Conservation (phyloP, 2,329 filamentous ascomycete species). For the Madurella mycetomatis region DNA sequence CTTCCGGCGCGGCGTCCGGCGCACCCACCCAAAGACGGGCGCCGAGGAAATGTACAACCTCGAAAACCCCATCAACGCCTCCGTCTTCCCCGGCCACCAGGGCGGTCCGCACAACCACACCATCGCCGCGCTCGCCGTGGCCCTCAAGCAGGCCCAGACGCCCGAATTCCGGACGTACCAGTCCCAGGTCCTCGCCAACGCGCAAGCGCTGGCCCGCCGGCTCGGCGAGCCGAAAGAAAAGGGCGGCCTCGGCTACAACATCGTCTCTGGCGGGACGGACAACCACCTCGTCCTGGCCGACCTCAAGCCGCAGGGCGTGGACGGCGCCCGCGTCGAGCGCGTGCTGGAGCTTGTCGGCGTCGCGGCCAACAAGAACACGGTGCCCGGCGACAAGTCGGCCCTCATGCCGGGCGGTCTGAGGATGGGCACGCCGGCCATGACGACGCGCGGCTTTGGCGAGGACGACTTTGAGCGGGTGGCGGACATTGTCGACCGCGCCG, state of each 20-base stretch:
- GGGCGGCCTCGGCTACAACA: conserved; percentile 75
- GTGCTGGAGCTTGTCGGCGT: conserved; percentile 90
- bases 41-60: conserved; percentile 85
- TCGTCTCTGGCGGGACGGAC: conserved; percentile 92
- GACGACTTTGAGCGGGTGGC: conserved; percentile 84
- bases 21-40: conserved; percentile 78
- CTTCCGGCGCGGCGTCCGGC: conserved; percentile 87
- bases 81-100: conserved; percentile 97
- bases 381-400: conserved; percentile 90
- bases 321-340: conserved; percentile 84
- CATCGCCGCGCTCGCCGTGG: conserved; percentile 91
- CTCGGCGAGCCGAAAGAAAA: conserved; percentile 65
- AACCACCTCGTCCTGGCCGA: conserved; percentile 95
- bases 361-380: conserved; percentile 99
- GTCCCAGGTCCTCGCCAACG: conserved; percentile 81
- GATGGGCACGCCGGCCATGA: conserved; percentile 97
- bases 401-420: conserved; percentile 89
- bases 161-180: conserved; percentile 93
- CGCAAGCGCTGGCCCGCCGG: conserved; percentile 74
- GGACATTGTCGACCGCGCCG: conserved; percentile 78
- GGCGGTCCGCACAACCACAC: conserved; percentile 99
- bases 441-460: conserved; percentile 84
- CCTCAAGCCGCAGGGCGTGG: conserved; percentile 80
- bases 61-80: conserved; percentile 88
- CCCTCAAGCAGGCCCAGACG: conserved; percentile 85